phyloP scores from a whole-genome alignment of 805 yeast species.

The Saccharomyces paradoxus region DNA sequence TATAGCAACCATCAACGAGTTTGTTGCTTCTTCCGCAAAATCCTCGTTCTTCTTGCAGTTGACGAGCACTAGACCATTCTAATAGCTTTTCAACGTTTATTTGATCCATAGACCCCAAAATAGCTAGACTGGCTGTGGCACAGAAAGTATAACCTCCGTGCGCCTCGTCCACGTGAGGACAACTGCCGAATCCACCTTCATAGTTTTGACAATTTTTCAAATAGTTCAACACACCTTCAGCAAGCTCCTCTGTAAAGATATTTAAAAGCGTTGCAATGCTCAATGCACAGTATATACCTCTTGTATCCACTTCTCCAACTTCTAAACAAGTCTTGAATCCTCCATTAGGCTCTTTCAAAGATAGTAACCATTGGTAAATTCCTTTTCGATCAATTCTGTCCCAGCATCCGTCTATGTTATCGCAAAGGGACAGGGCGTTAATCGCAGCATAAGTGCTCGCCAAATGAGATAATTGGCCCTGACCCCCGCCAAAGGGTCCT shows the following conservation, averaged over 20 bases:
- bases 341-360: constrained; percentile 60
- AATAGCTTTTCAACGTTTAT: constrained; percentile 44
- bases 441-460: constrained; percentile 81
- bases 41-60: constrained; percentile 72
- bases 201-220: constrained; percentile 68
- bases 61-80: constrained; percentile 67
- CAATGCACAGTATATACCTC: constrained; percentile 86
- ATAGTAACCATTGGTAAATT: constrained; percentile 57
- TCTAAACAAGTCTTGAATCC: constrained; percentile 42
- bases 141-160: constrained; percentile 97
- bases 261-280: constrained; percentile 58
- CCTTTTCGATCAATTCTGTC: constrained; percentile 36
- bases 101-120: constrained; percentile 35
- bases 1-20: constrained; percentile 91
- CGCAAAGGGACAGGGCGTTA: constrained; percentile 48
- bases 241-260: constrained; percentile 53
- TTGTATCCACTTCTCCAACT: constrained; percentile 73
- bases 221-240: constrained; percentile 49
- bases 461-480: constrained; percentile 70
- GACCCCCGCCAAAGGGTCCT: constrained; percentile 85
- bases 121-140: constrained; percentile 59
- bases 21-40: constrained; percentile 86
- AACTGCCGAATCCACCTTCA: constrained; percentile 93
- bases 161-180: constrained; percentile 70
- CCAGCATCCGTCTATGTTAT: constrained; percentile 37